Base-by-base conservation (phyloP, 2,329 filamentous ascomycete species). In the Colletotrichum tanaceti region DNA sequence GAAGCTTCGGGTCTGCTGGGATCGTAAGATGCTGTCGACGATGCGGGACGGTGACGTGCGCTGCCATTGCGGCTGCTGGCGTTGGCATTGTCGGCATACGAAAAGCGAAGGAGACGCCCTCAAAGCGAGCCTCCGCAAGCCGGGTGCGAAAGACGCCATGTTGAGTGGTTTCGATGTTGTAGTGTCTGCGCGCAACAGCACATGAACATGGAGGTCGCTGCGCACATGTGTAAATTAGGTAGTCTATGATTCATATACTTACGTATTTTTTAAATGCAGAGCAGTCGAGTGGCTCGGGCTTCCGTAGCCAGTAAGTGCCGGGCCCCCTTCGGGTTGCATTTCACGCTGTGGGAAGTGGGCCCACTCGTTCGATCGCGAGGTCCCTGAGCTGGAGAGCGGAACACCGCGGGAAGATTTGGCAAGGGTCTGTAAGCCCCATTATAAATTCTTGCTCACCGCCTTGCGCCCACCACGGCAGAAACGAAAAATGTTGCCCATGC, bases 1-100 rank as follows among this genome's bases (percentile, higher is more conserved):
- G 71, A 79, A 81, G 61, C 75, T 73, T 66, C 81, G 63, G 50
- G 24, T 41, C 66, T 68, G 65, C 54, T 65, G 77, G n/a, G 75
- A 77, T 73, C 79, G 80, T 74, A 80, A 73, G 71, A 76, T 74
- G n/a, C 43, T 49, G 64, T 79, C 79, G 69, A 83, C 74, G 71
- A 83, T 79, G 52, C 75, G 78, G 22, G 80, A 82, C 52, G 80
- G 73, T 13, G 53, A 41, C 65, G 75, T 73, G 72, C 73, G 60
- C 32, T 53, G 50, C 70, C 71, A 66, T 47, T 66, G 71, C n/a
- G 74, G 72, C 55, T 74, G 73, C 24, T 75, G 75, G 35, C 73
- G 71, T 69, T 79, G 80, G 75, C 83, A 86, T 81, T 86, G 85
- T 71, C 83, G 83, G 77, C 83, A 86, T 74, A 81, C 74, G 61